These are phyloP conservation scores for Xylariaceae sp. DNA, from an alignment of 2,329 filamentous ascomycete species.

Conservation along the genomic window DNA sequence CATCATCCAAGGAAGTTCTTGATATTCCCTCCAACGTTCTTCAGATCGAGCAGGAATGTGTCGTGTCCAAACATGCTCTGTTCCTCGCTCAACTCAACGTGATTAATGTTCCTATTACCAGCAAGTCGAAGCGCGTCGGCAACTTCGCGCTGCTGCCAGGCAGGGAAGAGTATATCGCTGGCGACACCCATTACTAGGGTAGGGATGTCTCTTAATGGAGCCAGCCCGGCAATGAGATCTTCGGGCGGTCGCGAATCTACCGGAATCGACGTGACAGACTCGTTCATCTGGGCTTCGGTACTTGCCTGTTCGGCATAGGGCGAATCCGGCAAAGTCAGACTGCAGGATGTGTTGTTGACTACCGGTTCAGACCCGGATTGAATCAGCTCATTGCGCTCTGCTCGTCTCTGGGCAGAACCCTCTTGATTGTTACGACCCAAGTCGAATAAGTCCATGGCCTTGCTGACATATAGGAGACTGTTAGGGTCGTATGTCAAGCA, in stretches of 20 bases:
- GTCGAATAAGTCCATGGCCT: slow-evolving; percentile 98
- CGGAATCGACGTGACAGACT: slow-evolving; percentile 30
- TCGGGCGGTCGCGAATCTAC: slow-evolving; percentile 55
- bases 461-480: slow-evolving; percentile 91
- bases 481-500: slow-evolving; percentile 95
- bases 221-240: slow-evolving; percentile 74
- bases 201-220: slow-evolving; percentile 66
- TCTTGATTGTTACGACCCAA: slow-evolving; percentile 67
- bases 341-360: slow-evolving; percentile 55
- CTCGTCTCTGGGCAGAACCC: slow-evolving; percentile 56
- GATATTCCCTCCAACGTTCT: slow-evolving; percentile 83
- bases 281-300: slow-evolving; percentile 35
- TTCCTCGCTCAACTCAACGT: slow-evolving; percentile 90
- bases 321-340: slow-evolving; percentile 70
- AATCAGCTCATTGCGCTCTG: slow-evolving; percentile 54
- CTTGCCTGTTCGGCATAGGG: slow-evolving; percentile 81
- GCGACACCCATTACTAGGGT: slow-evolving; percentile 89
- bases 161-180: slow-evolving; percentile 93
- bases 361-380: slow-evolving; percentile 38
- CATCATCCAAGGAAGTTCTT: slow-evolving; percentile 66
- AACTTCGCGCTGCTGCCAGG: slow-evolving; percentile 96
- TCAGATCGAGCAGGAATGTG: slow-evolving; percentile 86
- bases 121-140: slow-evolving; percentile 71
- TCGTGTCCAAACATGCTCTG: slow-evolving; percentile 94
- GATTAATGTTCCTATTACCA: slow-evolving; percentile 76